A percentile compares a stretch with the other conserved stretches of the same genome.
phyloP scores from a whole-genome alignment of 176 grass and related monocot genomes.

The Oryza meridionalis region DNA sequence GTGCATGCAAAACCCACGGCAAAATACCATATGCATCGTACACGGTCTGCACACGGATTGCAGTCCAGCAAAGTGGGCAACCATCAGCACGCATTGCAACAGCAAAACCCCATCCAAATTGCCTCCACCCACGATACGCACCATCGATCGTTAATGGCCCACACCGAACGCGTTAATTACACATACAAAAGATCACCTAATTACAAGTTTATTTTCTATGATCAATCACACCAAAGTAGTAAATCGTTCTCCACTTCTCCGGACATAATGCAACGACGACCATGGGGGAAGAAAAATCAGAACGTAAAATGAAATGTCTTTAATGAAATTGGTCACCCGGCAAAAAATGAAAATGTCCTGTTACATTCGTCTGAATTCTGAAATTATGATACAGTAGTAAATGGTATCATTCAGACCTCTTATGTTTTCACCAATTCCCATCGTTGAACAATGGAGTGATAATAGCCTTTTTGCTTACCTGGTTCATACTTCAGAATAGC shows the following conservation, averaged over 20 bases:
- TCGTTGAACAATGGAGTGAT: background rate
- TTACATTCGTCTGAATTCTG: too few species aligned
- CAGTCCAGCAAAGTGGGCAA: background rate
- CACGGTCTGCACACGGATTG: background rate
- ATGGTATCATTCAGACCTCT: too few species aligned
- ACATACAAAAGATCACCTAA: background rate
- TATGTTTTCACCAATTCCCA: background rate
- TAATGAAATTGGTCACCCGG: too few species aligned
- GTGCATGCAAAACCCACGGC: background rate
- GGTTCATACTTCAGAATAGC: background rate
- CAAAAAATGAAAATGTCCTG: too few species aligned
- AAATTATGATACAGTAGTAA: too few species aligned
- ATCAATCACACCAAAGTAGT: background rate
- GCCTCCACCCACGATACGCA: background rate
- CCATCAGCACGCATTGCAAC: background rate
- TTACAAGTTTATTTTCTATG: background rate
- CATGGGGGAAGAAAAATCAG: background rate
- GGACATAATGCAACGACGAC: background rate
- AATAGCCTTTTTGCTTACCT: background rate
- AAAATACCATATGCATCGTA: background rate
- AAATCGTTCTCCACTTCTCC: background rate
- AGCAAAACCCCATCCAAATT: background rate
- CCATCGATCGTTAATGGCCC: background rate
- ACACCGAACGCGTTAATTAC: background rate
- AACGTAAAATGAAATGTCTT: background rate